These are phyloP conservation scores for Dipteronia sinensis DNA, from an alignment of 345 rosid genomes.

Conservation along the genomic window DNA sequence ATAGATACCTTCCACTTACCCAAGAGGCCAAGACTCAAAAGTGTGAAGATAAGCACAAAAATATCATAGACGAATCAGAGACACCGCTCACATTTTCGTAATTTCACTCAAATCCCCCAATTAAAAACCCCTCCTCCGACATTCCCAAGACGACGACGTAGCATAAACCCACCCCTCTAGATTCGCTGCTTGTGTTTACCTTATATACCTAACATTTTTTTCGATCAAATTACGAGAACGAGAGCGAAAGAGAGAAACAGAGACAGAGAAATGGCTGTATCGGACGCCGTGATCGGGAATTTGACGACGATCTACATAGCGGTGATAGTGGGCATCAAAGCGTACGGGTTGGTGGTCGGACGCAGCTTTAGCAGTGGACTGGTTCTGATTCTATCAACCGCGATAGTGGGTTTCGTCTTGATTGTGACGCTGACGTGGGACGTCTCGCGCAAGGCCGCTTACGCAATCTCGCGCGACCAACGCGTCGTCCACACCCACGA, in stretches of 20 bases:
- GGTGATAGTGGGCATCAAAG: constrained; percentile 74
- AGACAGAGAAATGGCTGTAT: constrained; percentile 58
- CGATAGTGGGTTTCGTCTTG: constrained; percentile 62
- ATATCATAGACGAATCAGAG: not conserved
- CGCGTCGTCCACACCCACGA: constrained; percentile 51
- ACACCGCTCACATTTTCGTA: not conserved
- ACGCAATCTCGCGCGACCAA: constrained; percentile 63
- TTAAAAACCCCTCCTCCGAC: constrained; percentile 16
- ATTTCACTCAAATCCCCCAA: not conserved
- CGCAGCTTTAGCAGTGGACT: constrained; percentile 68
- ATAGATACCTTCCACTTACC: constrained; percentile 20
- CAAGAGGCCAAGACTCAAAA: not conserved
- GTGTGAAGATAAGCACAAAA: constrained; percentile 23
- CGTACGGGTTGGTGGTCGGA: constrained; percentile 58
- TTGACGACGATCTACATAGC: constrained; percentile 84
- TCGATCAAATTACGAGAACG: no score
- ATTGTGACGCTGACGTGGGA: constrained; percentile 88
- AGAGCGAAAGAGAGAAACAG: not conserved
- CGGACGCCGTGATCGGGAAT: constrained; percentile 81
- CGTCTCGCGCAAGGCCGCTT: constrained; percentile 73
- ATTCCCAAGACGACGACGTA: constrained; percentile 14
- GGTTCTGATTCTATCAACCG: constrained; percentile 64
- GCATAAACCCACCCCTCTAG: not conserved
- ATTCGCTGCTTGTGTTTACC: not conserved
- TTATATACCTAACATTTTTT: no score